Conservation (phyloP, 2,329 filamentous ascomycete genomes). For the Alternaria consortialis region DNA sequence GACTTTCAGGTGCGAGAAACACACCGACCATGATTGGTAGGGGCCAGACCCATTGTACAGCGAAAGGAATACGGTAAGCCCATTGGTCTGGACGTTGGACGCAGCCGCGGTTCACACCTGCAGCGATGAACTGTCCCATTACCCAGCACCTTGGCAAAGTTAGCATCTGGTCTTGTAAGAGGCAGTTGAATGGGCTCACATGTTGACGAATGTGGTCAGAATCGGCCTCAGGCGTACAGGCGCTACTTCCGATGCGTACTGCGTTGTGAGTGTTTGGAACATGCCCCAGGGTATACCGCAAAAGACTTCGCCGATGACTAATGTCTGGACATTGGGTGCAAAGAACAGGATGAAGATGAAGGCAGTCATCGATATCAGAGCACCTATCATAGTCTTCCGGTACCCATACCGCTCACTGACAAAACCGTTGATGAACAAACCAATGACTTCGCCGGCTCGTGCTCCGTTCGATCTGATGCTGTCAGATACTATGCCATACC, state of each 20-base stretch:
- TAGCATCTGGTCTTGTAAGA: neutral
- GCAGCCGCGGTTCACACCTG: conserved; percentile 73
- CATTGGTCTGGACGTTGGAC: conserved; percentile 70
- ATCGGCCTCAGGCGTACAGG: conserved; percentile 70
- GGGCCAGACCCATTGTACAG: conserved; percentile 79
- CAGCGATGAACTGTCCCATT: conserved; percentile 74
- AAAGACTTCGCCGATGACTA: conserved; percentile 55
- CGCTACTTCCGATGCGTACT: conserved; percentile 67
- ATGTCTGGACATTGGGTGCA: conserved; percentile 51
- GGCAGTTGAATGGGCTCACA: conserved; percentile 41
- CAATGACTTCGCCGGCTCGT: conserved; percentile 54
- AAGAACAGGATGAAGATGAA: conserved; percentile 59
- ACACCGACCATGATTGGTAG: conserved; percentile 71
- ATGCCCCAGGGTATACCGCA: conserved; percentile 57
- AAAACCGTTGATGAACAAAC: conserved; percentile 56
- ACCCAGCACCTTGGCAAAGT: conserved; percentile 66
- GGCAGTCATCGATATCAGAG: conserved; percentile 50
- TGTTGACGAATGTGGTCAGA: conserved; percentile 71
- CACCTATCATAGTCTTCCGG: conserved; percentile 54
- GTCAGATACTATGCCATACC: neutral
- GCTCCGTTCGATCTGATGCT: conserved; percentile 53
- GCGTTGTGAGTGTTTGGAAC: conserved; percentile 57
- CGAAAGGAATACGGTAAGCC: conserved; percentile 72
- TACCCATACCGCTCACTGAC: conserved; percentile 56
- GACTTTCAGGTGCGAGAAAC: conserved; percentile 72